Percentiles rank a stretch among this genome's conserved stretches.
Conservation (phyloP, 345 rosid species). For the Odontarrhena argentea region DNA sequence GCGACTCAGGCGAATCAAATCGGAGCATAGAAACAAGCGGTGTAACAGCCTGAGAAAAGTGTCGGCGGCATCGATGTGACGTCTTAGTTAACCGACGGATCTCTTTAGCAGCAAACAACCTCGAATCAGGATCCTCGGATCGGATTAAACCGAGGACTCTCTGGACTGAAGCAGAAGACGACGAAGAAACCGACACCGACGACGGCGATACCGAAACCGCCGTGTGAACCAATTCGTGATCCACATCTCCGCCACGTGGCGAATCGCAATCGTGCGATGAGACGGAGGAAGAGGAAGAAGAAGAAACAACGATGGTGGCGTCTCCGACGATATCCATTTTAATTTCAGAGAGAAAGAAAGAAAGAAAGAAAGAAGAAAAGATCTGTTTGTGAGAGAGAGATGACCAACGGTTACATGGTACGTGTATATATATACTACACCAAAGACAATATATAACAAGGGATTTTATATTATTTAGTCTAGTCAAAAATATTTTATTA, state of each 20-base stretch:
- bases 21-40: conserved; percentile 87
- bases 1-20: conserved; percentile 48
- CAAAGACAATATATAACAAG: background rate
- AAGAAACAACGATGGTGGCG: conserved; percentile 28
- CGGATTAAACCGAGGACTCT: conserved; percentile 57
- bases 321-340: conserved; percentile 36
- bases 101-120: conserved; percentile 77
- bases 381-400: conserved; percentile 30
- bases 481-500: too few species aligned
- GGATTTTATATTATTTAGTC: too few species aligned
- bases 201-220: conserved; percentile 21
- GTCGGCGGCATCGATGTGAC: conserved; percentile 84
- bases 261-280: conserved; percentile 56
- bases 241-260: conserved; percentile 52
- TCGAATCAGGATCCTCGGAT: conserved; percentile 56
- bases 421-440: conserved; percentile 34
- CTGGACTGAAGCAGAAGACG: conserved; percentile 53
- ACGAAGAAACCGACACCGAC: conserved; percentile 35
- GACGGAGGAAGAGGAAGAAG: conserved; percentile 39
- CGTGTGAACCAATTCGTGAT: conserved; percentile 50
- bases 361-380: conserved; percentile 19
- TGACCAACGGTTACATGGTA: conserved; percentile 59
- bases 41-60: conserved; percentile 62
- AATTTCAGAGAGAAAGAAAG: conserved; percentile 29
- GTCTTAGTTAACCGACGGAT: conserved; percentile 92